Conservation (phyloP, 176 grass and related monocot genomes). For the Musa acuminata region DNA sequence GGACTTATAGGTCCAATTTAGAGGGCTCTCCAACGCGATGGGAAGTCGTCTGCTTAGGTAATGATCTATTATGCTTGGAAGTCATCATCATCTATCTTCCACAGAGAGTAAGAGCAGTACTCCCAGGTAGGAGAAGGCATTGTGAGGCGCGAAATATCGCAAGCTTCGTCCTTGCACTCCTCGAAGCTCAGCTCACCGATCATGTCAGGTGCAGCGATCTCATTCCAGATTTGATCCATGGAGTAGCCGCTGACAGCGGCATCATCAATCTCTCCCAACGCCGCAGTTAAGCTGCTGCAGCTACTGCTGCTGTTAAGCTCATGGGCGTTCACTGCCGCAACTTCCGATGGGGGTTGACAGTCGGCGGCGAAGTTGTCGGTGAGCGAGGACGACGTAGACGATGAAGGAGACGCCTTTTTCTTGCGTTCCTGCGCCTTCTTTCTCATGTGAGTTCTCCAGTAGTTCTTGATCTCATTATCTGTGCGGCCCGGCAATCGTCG, state of each 20-base stretch:
- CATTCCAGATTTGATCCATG: conserved; percentile 73
- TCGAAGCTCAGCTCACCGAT: conserved; percentile 23
- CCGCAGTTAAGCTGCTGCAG: not conserved
- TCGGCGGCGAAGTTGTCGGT: not conserved
- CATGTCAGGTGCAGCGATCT: conserved; percentile 37
- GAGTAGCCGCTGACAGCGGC: conserved; percentile 15
- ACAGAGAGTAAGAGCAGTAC: conserved; percentile 50
- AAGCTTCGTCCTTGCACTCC: conserved; percentile 16
- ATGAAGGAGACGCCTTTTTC: conserved; percentile 1
- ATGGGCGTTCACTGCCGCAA: not conserved
- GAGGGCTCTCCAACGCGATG: not conserved
- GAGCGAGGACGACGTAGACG: conserved; percentile 25
- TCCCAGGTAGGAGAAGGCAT: conserved; percentile 67
- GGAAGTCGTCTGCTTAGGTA: not conserved
- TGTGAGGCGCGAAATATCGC: not conserved
- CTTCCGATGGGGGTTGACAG: not conserved
- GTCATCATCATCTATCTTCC: conserved; percentile 83
- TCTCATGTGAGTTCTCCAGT: conserved; percentile 83
- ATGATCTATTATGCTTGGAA: not conserved
- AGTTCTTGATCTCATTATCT: conserved; percentile 99
- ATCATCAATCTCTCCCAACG: not conserved
- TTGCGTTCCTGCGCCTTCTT: conserved; percentile 59
- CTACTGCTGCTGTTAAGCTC: not conserved
- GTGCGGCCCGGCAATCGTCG: conserved; percentile 80
- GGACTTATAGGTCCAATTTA: not conserved